Conservation (phyloP, 352 stramenopile genomes). For the Peronospora destructor region DNA sequence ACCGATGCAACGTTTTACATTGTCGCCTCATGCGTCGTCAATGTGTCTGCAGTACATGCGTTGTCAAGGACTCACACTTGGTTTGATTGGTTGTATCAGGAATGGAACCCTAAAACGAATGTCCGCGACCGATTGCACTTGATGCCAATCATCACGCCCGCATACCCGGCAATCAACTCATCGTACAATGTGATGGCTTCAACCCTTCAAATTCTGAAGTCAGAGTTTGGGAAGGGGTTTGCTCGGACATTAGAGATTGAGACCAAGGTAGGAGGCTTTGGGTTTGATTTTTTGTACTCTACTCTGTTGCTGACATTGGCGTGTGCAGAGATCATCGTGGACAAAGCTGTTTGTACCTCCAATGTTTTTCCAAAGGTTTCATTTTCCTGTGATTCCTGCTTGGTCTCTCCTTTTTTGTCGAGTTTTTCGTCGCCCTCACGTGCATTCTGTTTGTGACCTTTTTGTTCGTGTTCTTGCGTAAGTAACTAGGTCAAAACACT, state of each 20-base stretch:
- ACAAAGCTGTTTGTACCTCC: conserved; percentile 65
- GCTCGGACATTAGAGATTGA: conserved; percentile 73
- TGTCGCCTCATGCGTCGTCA: background rate
- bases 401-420: background rate
- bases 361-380: conserved; percentile 71
- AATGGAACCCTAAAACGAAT: conserved; percentile 87
- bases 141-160: conserved; percentile 99
- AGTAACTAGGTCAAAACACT: conserved; percentile 60
- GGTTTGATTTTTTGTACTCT: background rate
- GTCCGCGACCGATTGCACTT: conserved; percentile 86
- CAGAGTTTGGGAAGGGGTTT: conserved; percentile 76
- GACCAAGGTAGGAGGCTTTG: conserved; percentile 44
- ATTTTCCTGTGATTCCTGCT: background rate
- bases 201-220: conserved; percentile 87
- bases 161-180: conserved; percentile 97
- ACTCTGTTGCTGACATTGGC: conserved; percentile 6
- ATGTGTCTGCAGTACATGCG: conserved; percentile 4
- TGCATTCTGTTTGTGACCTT: conserved; percentile 12
- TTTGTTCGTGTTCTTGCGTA: conserved; percentile 1
- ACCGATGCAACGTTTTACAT: conserved; percentile 1
- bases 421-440: background rate
- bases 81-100: conserved; percentile 28
- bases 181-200: conserved; percentile 94
- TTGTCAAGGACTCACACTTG: conserved; percentile 9
- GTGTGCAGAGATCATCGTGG: conserved; percentile 64